Evolutionary conservation across 768 basidiomycete species (phyloP).

Genomic region (Amanita inopinata): DNA sequence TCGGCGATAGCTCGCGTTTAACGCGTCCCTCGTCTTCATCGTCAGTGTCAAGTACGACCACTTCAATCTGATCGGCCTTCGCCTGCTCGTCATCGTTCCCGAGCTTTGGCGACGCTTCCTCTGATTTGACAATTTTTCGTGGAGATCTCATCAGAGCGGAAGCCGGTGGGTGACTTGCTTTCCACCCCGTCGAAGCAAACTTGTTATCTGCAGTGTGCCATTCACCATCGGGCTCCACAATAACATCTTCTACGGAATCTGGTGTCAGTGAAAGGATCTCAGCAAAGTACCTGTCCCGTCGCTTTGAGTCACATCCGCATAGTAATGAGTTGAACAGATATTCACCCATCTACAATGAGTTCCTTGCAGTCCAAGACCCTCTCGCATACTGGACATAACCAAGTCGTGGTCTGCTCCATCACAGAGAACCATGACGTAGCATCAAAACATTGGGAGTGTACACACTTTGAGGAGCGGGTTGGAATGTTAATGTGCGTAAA

Average conservation of each 20-base stretch:
- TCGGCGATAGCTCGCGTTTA: constrained; percentile 66
- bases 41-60: constrained; percentile 64
- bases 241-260: constrained; percentile 81
- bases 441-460: constrained; percentile 94
- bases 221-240: constrained; percentile 89
- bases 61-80: constrained; percentile 41
- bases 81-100: constrained; percentile 31
- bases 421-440: constrained; percentile 88
- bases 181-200: constrained; percentile 70
- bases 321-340: constrained; percentile 8
- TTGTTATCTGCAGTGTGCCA: constrained; percentile 93
- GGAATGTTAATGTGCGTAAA: constrained; percentile 80
- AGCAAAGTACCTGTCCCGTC: constrained; percentile 69
- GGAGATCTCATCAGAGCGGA: constrained; percentile 20
- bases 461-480: constrained; percentile 78
- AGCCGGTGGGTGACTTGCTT: constrained; percentile 36
- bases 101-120: constrained; percentile 16
- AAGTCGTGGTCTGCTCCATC: constrained; percentile 95
- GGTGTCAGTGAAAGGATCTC: constrained; percentile 71
- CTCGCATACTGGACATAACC: constrained; percentile 92
- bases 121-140: constrained; percentile 21
- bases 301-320: constrained; percentile 5
- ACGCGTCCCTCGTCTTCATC: constrained; percentile 73
- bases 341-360: constrained; percentile 86
- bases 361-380: constrained; percentile 68